Conservation (phyloP, 805 yeast genomes). For the Candida boleticola region DNA sequence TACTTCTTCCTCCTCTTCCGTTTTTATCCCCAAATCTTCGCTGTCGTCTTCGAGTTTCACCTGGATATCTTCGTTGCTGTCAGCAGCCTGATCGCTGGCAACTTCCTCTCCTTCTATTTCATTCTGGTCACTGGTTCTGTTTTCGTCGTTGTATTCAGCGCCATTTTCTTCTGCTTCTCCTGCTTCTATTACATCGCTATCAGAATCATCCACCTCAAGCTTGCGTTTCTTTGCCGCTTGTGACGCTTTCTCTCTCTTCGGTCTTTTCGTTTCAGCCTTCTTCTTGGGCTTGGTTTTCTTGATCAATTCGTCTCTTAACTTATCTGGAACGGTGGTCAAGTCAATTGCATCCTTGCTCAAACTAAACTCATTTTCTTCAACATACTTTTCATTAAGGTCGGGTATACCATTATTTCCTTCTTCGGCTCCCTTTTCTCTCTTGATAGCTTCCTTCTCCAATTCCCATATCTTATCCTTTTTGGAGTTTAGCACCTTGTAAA, state of each 20-base stretch:
- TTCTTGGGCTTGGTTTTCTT: slow-evolving; percentile 9
- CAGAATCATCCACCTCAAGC: slow-evolving; percentile 9
- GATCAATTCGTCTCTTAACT: slow-evolving; percentile 15
- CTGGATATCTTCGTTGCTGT: slow-evolving; percentile 4
- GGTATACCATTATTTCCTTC: slow-evolving; percentile 7
- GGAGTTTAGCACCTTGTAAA: slow-evolving; percentile 24
- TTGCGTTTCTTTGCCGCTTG: slow-evolving; percentile 11
- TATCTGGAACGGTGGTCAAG: slow-evolving; percentile 17
- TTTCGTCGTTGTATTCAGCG: slow-evolving; percentile 10
- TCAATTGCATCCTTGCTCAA: slow-evolving; percentile 14
- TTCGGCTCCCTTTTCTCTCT: background rate
- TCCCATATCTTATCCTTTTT: slow-evolving; percentile 31
- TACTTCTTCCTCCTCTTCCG: slow-evolving; percentile 10
- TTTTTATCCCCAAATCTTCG: slow-evolving; percentile 4
- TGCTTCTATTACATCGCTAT: slow-evolving; percentile 10
- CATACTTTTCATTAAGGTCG: slow-evolving; percentile 16
- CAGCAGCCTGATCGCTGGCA: slow-evolving; percentile 6
- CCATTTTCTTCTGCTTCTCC: slow-evolving; percentile 12
- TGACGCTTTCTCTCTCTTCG: slow-evolving; percentile 8
- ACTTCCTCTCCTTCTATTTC: slow-evolving; percentile 4
- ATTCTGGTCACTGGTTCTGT: slow-evolving; percentile 3
- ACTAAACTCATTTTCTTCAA: slow-evolving; percentile 13
- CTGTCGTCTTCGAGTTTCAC: slow-evolving; percentile 8
- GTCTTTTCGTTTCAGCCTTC: slow-evolving; percentile 6
- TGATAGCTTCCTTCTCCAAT: slow-evolving; percentile 12